These are phyloP conservation scores for Leptosphaerulina australis DNA, from an alignment of 2,329 filamentous ascomycete genomes.

Conservation along the genomic window DNA sequence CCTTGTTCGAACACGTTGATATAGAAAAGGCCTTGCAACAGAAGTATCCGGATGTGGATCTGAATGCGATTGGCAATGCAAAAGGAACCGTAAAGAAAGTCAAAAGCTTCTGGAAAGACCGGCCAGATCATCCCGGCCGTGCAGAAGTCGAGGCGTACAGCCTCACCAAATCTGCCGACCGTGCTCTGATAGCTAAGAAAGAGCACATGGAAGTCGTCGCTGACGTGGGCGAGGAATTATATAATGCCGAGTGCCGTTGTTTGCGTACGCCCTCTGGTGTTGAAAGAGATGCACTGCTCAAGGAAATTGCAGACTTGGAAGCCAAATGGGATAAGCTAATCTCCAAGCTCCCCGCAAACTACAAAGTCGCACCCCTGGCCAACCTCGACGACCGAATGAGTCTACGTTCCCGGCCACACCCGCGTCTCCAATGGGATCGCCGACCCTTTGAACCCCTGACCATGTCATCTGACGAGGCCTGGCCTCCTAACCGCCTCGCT, in stretches of 20 bases:
- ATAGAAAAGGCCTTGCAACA: conserved; percentile 10
- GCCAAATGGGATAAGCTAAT: conserved; percentile 17
- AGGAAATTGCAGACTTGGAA: conserved; percentile 49
- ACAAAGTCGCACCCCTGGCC: conserved; percentile 5
- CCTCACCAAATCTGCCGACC: conserved; percentile 7
- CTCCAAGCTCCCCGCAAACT: conserved; percentile 7
- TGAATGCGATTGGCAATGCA: conserved; percentile 6
- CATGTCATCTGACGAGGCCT: conserved; percentile 66
- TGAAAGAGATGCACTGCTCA: conserved; percentile 29
- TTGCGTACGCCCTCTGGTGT: conserved; percentile 28
- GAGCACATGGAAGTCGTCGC: conserved; percentile 24
- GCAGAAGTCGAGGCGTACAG: conserved; percentile 5
- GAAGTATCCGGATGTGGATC: conserved; percentile 23
- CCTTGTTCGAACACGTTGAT: conserved; percentile 17
- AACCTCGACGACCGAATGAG: conserved; percentile 40
- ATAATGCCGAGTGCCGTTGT: conserved; percentile 37
- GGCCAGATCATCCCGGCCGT: conserved; percentile 15
- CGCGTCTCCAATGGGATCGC: conserved; percentile 64
- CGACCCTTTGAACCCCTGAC: conserved; percentile 73
- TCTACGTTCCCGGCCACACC: conserved; percentile 26
- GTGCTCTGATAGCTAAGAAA: conserved; percentile 6
- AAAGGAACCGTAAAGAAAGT: not conserved
- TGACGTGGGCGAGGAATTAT: conserved; percentile 36
- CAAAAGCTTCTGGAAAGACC: not conserved
- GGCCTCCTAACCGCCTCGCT: conserved; percentile 62